Evolutionary conservation across 192 early-diverging fungal species (phyloP), one percentile per base, ranked within the genome.

Genomic region (Mortierella claussenii): DNA sequence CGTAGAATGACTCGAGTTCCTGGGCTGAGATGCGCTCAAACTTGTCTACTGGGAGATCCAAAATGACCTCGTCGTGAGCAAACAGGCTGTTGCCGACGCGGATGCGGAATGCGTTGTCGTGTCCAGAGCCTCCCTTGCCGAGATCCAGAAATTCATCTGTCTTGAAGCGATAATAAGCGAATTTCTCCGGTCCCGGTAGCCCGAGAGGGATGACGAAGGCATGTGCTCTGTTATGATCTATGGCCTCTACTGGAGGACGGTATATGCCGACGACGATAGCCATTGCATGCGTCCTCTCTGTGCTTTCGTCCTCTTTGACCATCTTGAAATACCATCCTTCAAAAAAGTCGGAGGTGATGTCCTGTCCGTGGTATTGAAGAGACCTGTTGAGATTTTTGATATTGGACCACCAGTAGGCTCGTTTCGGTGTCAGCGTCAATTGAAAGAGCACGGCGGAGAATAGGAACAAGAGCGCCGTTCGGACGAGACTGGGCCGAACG

Each of bases 261-360:
- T 67, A 81, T 28, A 83, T 80, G 11, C 83, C 83, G 0, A 68
- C 55, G 56, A 84, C 83, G 46, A 84, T 31, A 23, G 80, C 68
- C 40, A 84, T 55, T 32, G 27, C 4, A 31, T 53, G 50, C 12
- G 4, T 7, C 9, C 27, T 24, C 12, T 5, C 5, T 24, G 47
- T 21, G 7, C 46, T 48, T 23, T 44, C 27, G 23, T 20, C 30
- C 17, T 23, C 27, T n/a, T 69, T 69, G 23, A 76, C 68, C 48
- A 66, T 23, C 47, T 84, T 84, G 54, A 71, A 84, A 52, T 84
- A 84, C 83, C 83, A 84, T 0, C 81, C 81, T 21, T 83, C 80
- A 24, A 81, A 81, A 50, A 71, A 81, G 60, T 66, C 62, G 26
- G 65, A 52, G 18, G 20, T n/a, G 40, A 79, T 71, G 34, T 57